These are phyloP conservation scores for Vicia faba DNA, from an alignment of 306 rosid species.

Conservation along the genomic window DNA sequence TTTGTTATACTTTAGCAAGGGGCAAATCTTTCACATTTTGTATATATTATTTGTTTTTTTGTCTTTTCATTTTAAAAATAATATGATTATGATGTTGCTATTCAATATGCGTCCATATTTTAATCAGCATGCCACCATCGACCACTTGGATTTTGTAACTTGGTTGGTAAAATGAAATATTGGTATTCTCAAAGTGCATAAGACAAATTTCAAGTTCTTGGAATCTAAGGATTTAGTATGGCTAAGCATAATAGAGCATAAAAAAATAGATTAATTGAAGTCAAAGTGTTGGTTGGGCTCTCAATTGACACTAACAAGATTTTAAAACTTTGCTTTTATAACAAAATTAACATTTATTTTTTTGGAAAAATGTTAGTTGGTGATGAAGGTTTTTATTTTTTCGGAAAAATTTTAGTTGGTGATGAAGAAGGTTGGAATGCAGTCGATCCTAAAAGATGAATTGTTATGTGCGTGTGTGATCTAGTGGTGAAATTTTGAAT, in stretches of 20 bases:
- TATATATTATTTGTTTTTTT: neutral
- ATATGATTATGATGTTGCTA: neutral
- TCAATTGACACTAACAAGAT: neutral
- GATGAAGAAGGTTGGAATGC: too few species aligned
- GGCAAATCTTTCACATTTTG: too few species aligned
- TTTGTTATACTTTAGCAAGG: too few species aligned
- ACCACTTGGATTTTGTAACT: slow-evolving; percentile 16
- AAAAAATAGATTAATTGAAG: neutral
- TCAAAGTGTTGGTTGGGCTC: neutral
- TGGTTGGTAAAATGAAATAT: neutral
- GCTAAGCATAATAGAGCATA: neutral
- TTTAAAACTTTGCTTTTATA: neutral
- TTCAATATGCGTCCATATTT: neutral
- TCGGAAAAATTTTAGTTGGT: too few species aligned
- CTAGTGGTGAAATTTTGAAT: too few species aligned
- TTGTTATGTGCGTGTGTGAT: too few species aligned
- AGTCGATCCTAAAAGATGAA: too few species aligned
- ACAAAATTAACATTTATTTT: too few species aligned
- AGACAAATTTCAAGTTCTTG: slow-evolving; percentile 17
- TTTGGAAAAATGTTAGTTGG: too few species aligned
- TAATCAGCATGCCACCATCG: neutral
- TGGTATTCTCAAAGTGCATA: neutral
- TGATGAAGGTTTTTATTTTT: too few species aligned
- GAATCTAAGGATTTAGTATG: slow-evolving; percentile 8
- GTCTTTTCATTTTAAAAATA: neutral